Base-by-base conservation (phyloP, 345 rosid species). In the Populus simonii region DNA sequence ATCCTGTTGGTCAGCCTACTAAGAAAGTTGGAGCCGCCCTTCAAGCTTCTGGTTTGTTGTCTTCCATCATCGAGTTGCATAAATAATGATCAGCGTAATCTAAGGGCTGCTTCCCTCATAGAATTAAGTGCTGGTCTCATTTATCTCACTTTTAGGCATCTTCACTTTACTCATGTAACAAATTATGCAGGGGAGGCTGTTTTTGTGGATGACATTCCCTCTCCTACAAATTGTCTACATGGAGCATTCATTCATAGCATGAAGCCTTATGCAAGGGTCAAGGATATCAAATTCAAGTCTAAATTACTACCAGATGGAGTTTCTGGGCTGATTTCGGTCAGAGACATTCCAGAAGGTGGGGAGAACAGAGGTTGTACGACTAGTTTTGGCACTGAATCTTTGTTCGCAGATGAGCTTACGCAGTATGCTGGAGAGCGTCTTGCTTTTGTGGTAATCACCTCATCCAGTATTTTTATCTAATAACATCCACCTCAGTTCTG, bases 141-240 rank as follows among this genome's bases (percentile, higher is more conserved):
- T 29, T 65, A 25, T 29, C 22, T n/a, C 29, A 25, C 6, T 27
- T 76, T 76, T 15, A 33, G 27, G 29, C 6, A 18, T 43, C 59
- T 78, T 45, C 65, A 18, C 45, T 29, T 55, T 47, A 22, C 74
- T 84, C 62, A 79, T 79, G 33, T 66, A 70, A 74, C 68, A 41
- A 22, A 71, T 85, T 72, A 15, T 77, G 76, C 74, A 94, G 97
- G 99, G 78, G 98, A 95, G 83, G 96, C 99, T 68, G 93, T 95
- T 65, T 95, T 73, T 76, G 97, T 95, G 80, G 99, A 92, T 85
- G 99, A 95, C 86, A 95, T 95, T 62, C 94, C 98, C 38, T 88
- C 97, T 59, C 96, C 92, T 49, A 78, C 41, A 23, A 80, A 85
- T 61, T 92, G 96, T 88, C 79, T 95, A 20, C 80, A 93, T 77